phyloP scores from a whole-genome alignment of 495 filamentous ascomycete genomes.

The Talaromyces thailandensis region DNA sequence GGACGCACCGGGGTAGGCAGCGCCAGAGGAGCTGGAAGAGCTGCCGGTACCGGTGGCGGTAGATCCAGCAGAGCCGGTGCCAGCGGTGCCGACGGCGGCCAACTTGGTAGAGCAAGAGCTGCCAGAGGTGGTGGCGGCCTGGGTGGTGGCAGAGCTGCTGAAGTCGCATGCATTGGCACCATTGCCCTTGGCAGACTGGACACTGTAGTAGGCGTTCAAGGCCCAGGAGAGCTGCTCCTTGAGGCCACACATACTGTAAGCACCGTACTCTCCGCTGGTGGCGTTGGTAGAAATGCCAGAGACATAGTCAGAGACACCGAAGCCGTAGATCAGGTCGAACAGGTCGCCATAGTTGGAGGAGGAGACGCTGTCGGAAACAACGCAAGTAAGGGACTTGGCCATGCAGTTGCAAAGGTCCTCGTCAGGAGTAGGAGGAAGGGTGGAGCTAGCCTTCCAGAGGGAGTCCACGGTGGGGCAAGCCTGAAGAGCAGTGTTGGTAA shows the following conservation, averaged over 20 bases:
- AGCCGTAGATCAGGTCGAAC: conserved; percentile 67
- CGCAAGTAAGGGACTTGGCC: conserved; percentile 59
- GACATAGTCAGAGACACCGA: conserved; percentile 41
- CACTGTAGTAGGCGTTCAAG: conserved; percentile 71
- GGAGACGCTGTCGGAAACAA: conserved; percentile 41
- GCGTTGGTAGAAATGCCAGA: conserved; percentile 62
- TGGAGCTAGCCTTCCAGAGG: conserved; percentile 60
- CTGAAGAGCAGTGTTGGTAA: conserved; percentile 64
- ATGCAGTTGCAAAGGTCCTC: conserved; percentile 72
- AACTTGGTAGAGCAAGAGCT: conserved; percentile 47
- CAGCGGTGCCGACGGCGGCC: conserved; percentile 51
- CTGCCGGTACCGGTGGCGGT: conserved; percentile 30
- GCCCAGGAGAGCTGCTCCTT: conserved; percentile 72
- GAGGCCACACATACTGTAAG: conserved; percentile 80
- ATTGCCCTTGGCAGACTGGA: conserved; percentile 38
- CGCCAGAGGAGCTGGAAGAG: conserved; percentile 24
- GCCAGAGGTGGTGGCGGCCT: conserved; percentile 35
- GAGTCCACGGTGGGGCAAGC: conserved; percentile 58
- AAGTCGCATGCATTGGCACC: conserved; percentile 65
- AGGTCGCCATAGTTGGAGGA: conserved; percentile 50
- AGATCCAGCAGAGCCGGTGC: conserved; percentile 53
- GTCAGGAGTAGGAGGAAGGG: conserved; percentile 76
- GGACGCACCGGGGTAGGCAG: conserved; percentile 34
- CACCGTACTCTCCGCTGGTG: conserved; percentile 69
- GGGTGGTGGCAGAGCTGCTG: conserved; percentile 51